phyloP scores from a whole-genome alignment of 495 filamentous ascomycete genomes.

The Tuber umbilicatum region DNA sequence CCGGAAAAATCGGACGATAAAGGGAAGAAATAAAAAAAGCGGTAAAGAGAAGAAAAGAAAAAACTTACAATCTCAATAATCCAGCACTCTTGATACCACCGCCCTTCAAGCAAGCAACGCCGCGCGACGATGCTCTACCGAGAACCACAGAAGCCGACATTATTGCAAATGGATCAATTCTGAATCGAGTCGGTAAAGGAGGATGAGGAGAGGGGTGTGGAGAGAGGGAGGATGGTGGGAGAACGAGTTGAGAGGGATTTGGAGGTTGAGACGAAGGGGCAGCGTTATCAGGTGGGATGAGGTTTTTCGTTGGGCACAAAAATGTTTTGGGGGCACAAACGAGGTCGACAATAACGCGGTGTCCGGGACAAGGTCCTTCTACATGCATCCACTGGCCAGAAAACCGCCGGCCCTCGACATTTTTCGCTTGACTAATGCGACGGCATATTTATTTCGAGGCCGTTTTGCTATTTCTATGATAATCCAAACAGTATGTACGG shows the following conservation, averaged over 20 bases:
- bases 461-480: background rate
- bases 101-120: slow-evolving; percentile 22
- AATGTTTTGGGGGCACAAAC: slow-evolving; percentile 30
- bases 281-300: slow-evolving; percentile 38
- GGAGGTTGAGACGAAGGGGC: slow-evolving; percentile 43
- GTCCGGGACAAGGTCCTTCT: slow-evolving; percentile 10
- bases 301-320: slow-evolving; percentile 38
- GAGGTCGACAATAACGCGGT: slow-evolving; percentile 29
- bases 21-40: background rate
- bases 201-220: slow-evolving; percentile 4
- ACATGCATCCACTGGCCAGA: slow-evolving; percentile 22
- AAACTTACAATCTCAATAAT: slow-evolving; percentile 39
- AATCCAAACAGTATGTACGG: background rate
- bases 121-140: slow-evolving; percentile 36
- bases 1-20: background rate
- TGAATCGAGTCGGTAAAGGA: background rate
- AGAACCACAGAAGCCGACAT: slow-evolving; percentile 39
- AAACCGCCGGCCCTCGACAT: background rate
- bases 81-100: slow-evolving; percentile 31
- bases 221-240: slow-evolving; percentile 14
- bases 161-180: slow-evolving; percentile 27
- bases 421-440: background rate
- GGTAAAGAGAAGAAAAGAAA: background rate
- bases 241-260: slow-evolving; percentile 38
- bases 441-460: background rate